Conservation (phyloP, 1,139 yeast species). For the Lizanozyma gosingica region DNA sequence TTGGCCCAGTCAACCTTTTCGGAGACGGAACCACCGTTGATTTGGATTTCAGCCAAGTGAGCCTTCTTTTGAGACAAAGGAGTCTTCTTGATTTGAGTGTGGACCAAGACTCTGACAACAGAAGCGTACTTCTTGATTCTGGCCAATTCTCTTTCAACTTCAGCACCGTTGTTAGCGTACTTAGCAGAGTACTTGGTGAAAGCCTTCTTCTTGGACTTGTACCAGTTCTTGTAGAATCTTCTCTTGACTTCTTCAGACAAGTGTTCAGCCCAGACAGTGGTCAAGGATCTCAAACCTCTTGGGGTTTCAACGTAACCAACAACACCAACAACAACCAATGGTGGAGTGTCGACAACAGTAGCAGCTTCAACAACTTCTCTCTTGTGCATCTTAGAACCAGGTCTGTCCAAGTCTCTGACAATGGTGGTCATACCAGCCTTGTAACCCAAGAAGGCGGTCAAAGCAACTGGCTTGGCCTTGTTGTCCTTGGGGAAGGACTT, state of each 20-base stretch:
- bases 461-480: conserved; percentile 95
- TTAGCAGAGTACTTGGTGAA: conserved; percentile 99
- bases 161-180: conserved; percentile 84
- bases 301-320: conserved; percentile 99
- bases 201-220: conserved; percentile 99
- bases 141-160: conserved; percentile 93
- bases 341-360: conserved; percentile 98
- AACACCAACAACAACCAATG: conserved; percentile 97
- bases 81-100: conserved; percentile 99
- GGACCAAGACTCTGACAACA: conserved; percentile 97
- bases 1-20: conserved; percentile 99
- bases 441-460: conserved; percentile 99
- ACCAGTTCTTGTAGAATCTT: conserved; percentile 99
- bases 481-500: conserved; percentile 99
- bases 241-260: conserved; percentile 98
- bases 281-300: conserved; percentile 98
- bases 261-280: conserved; percentile 99
- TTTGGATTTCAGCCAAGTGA: conserved; percentile 98
- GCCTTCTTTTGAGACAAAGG: conserved; percentile 99
- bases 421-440: conserved; percentile 99
- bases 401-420: conserved; percentile 99
- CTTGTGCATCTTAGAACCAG: conserved; percentile 99
- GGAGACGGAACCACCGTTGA: conserved; percentile 97
- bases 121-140: conserved; percentile 98
- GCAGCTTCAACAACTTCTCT: conserved; percentile 99